Evolutionary conservation across 495 filamentous ascomycete genomes (phyloP), one percentile per base, ranked within the genome.

Genomic region (Aspergillus diversus): DNA sequence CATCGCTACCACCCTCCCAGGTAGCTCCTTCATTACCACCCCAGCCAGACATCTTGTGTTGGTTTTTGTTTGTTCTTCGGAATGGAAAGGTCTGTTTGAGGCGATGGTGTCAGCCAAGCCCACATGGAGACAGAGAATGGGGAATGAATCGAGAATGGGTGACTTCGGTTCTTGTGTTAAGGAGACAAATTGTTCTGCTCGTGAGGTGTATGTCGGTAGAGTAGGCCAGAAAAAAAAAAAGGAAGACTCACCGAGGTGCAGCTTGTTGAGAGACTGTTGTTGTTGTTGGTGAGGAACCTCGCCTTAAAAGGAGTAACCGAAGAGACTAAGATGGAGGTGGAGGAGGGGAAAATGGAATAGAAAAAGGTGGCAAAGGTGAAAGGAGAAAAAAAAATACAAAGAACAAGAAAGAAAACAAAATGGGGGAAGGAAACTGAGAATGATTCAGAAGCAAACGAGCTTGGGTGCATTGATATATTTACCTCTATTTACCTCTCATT

Each of bases 1-100:
- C 5, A 39, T 56, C 57, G 17, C 55, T 56, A 35, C 46, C 39
- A 53, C 48, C 48, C 15, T 47, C 55, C 55, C 62, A 59, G 12
- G n/a, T 31, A 31, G 33, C 55, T 32, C 31, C 49, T 32, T 15
- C 55, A 33, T 11, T 54, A 34, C 15, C 56, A 53, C 15, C 43
- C 61, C 33, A 37, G 33, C 32, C 27, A 9, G 46, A 47, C 56
- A 46, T 60, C 43, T 34, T 60, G 51, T 9, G 5, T 17, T 7
- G 16, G 21, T 27, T 27, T 27, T 9, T 31, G 47, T 50, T 50
- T 27, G 47, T 9, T 21, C 9, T 31, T 7, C 16, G 47, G 11
- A 11, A 50, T 21, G 16, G 47, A 9, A 17, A 27, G n/a, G n/a
- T 27, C 37, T 57, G 37, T 31, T 43, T 32, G 8, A 32, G n/a